Evolutionary conservation across 768 basidiomycete genomes (phyloP), one percentile per base, ranked within the genome.

Genomic region (Panaeolus papilionaceus): DNA sequence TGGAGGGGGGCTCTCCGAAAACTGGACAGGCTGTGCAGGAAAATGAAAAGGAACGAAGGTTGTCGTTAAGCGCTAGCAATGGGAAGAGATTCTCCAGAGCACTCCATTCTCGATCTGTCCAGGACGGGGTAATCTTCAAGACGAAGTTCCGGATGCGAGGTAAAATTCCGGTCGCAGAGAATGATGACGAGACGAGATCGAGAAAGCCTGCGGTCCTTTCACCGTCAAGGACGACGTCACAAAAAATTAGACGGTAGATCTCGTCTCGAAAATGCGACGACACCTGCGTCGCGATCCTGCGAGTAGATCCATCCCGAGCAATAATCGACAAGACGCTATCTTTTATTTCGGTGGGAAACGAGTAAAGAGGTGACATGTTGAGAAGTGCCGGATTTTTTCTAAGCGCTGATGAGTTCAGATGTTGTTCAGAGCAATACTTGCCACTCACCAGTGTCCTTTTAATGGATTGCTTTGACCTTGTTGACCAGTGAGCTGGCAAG

Each of bases 101-200:
- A 9, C 33, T 26, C 28, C 54, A 33, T 3, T 28, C 28, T 37
- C 33, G 54, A 58, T 58, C 54, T 58, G 54, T 37, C 54, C 54
- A 33, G 11, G 54, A 28, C 10, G 54, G 54, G 54, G 54, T 28
- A 58, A 58, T 37, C 11, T 33, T 16, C 12, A 58, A 33, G 14
- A 37, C 54, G 14, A 58, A 58, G 54, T 58, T 58, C 26, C 14
- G 33, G 14, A 58, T 58, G 26, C 54, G 54, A 58, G 54, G 54
- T 33, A 58, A 33, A 18, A 58, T 58, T 12, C 28, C 54, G 2
- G 54, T 18, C 2, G 54, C 26, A 33, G 54, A 58, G 28, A 58
- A 58, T 28, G 54, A 33, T 10, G 54, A 58, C 10, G 54, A 58
- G 14, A 33, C 33, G 28, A 58, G 28, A 58, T 58, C 54, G 14